Percentiles rank a stretch among this genome's conserved stretches.
These are phyloP conservation scores for Trichoderma gamsii DNA, from an alignment of 495 filamentous ascomycete genomes.

Conservation along the genomic window DNA sequence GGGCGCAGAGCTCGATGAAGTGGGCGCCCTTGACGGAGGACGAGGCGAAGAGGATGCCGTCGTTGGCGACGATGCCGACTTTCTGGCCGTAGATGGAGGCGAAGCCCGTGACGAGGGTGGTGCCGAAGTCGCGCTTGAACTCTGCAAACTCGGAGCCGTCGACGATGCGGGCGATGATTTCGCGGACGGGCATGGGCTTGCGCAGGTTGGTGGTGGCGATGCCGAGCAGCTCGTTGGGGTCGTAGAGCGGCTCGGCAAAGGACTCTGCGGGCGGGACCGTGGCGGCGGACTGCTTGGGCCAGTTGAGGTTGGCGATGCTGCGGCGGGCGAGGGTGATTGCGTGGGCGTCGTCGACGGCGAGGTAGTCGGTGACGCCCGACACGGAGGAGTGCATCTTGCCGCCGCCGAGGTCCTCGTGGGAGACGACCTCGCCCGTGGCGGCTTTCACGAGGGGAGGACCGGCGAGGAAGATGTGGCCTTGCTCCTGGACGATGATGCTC, in stretches of 20 bases:
- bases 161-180: conserved; percentile 90
- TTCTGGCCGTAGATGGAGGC: conserved; percentile 83
- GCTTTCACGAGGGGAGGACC: conserved; percentile 95
- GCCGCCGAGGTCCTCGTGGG: conserved; percentile 87
- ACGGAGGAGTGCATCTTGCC: conserved; percentile 87
- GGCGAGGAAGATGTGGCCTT: conserved; percentile 94
- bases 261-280: conserved; percentile 20
- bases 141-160: conserved; percentile 87
- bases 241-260: conserved; percentile 69
- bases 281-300: conserved; percentile 42
- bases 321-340: conserved; percentile 81
- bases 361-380: conserved; percentile 93
- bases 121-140: conserved; percentile 91
- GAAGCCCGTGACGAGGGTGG: conserved; percentile 89
- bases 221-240: conserved; percentile 73
- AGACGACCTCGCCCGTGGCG: conserved; percentile 89
- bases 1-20: conserved; percentile 94
- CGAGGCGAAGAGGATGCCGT: conserved; percentile 93
- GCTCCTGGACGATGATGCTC: conserved; percentile 89
- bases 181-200: conserved; percentile 74
- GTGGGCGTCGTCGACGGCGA: conserved; percentile 91
- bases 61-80: conserved; percentile 93
- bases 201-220: conserved; percentile 86
- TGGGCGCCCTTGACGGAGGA: conserved; percentile 90
- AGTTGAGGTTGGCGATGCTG: conserved; percentile 83